A percentile compares a stretch with the other conserved stretches of the same genome.
These are phyloP conservation scores for Primulina eburnea DNA, from an alignment of 257 asterid genomes.

Conservation along the genomic window DNA sequence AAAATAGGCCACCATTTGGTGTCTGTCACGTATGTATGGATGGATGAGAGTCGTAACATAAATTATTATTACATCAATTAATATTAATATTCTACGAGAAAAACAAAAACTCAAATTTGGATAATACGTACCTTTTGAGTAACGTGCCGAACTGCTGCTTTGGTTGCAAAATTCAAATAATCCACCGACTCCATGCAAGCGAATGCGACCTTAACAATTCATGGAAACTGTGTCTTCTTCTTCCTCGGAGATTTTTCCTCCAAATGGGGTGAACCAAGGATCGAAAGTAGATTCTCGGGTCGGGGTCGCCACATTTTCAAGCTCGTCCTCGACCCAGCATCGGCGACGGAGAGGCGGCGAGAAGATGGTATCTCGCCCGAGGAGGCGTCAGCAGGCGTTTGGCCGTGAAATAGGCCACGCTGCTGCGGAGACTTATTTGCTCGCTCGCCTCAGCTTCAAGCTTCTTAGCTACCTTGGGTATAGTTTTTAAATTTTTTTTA, in stretches of 20 bases:
- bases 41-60: no score
- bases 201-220: no score
- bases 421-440: constrained; percentile 90
- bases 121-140: no score
- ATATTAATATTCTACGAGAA: no score
- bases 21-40: no score
- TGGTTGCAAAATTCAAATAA: no score
- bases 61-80: no score
- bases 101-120: no score
- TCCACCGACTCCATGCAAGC: no score
- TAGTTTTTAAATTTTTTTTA: no score
- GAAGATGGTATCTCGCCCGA: constrained; percentile 28
- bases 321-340: constrained; percentile 26
- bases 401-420: constrained; percentile 77
- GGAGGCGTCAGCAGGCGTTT: constrained; percentile 55
- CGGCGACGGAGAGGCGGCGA: constrained; percentile 43
- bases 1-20: no score
- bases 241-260: constrained; percentile 22
- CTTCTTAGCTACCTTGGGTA: constrained; percentile 93
- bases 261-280: constrained; percentile 20
- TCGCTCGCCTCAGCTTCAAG: constrained; percentile 81
- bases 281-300: constrained; percentile 28
- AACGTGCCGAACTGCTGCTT: no score
- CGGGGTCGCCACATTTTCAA: constrained; percentile 41
- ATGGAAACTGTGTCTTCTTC: constrained; percentile 12